Conservation (phyloP, 306 rosid species). For the Lupinus albus region DNA sequence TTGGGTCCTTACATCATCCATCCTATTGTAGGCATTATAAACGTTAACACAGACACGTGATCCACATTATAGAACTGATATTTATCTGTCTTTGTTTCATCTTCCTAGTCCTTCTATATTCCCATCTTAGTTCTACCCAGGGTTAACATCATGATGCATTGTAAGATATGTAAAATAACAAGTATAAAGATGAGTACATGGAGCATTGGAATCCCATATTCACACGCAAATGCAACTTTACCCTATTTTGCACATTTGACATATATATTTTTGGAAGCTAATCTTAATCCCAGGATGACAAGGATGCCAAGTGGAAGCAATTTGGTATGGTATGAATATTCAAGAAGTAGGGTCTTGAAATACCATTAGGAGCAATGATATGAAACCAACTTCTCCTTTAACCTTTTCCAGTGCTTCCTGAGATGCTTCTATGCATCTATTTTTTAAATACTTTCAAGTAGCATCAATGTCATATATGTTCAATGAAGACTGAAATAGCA, state of each 20-base stretch:
- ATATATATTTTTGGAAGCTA: conserved; percentile 35
- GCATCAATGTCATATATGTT: too few relatives aligned
- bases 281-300: conserved; percentile 2
- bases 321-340: conserved; percentile 49
- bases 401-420: too few relatives aligned
- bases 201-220: conserved; percentile 83
- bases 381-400: conserved; percentile 77
- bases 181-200: conserved; percentile 74
- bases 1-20: too few relatives aligned
- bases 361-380: conserved; percentile 61
- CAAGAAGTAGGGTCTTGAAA: conserved; percentile 42
- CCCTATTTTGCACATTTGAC: conserved; percentile 56
- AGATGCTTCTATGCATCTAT: too few relatives aligned
- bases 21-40: too few relatives aligned
- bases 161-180: conserved; percentile 62
- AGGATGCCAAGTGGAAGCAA: conserved; percentile 68
- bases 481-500: too few relatives aligned
- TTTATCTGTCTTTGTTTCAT: conserved; percentile 56
- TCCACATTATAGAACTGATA: conserved; percentile 49
- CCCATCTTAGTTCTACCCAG: conserved; percentile 74
- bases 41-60: too few relatives aligned
- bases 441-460: too few relatives aligned
- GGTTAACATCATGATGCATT: conserved; percentile 61
- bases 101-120: conserved; percentile 73
- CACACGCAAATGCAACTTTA: conserved; percentile 65